Evolutionary conservation across 176 grass and related monocot genomes (phyloP).

Genomic region (Musa beccarii): DNA sequence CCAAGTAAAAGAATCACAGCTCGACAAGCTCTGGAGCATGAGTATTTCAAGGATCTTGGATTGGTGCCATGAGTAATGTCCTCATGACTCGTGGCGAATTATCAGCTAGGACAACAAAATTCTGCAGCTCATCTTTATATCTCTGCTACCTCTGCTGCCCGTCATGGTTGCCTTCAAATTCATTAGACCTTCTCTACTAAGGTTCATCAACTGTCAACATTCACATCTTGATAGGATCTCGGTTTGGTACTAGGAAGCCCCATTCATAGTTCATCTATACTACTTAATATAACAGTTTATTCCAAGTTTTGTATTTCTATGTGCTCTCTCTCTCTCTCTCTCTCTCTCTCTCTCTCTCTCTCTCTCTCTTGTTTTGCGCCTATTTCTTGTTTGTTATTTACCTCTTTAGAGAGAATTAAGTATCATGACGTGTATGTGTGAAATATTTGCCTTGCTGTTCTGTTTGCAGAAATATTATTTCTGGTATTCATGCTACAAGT

Average conservation of each 20-base stretch:
- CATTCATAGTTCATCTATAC: neutral
- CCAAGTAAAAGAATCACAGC: constrained; percentile 7
- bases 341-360: neutral
- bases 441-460: neutral
- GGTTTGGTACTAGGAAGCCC: neutral
- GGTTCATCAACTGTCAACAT: neutral
- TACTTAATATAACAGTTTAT: neutral
- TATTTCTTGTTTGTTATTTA: neutral
- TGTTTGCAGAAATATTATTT: neutral
- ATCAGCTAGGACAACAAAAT: neutral
- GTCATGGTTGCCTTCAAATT: neutral
- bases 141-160: neutral
- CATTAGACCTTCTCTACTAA: neutral
- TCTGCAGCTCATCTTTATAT: neutral
- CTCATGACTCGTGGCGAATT: neutral
- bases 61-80: neutral
- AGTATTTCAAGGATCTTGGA: constrained; percentile 8
- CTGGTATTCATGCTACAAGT: neutral
- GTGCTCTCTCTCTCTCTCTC: too few species aligned
- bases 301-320: neutral
- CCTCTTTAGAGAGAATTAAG: neutral
- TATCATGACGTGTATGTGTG: neutral
- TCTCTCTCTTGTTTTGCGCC: neutral
- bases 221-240: neutral
- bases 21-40: constrained; percentile 6